A percentile compares a stretch with the other conserved stretches of the same genome.
Evolutionary conservation across 1,139 yeast species (phyloP).

Genomic region (Taphrina communis): DNA sequence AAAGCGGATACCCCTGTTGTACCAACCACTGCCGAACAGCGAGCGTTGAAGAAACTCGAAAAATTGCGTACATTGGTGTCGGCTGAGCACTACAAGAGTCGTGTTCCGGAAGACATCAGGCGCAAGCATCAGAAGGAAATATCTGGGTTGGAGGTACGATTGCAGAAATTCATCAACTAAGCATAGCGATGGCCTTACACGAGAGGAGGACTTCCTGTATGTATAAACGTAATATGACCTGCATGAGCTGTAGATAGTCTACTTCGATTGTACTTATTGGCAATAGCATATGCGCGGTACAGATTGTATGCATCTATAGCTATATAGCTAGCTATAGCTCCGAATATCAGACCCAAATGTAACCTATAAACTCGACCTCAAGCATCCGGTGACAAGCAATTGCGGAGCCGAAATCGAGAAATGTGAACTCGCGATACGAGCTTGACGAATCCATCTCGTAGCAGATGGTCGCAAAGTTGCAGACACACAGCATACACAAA

Average conservation of each 20-base stretch:
- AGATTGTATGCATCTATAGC: too few relatives aligned
- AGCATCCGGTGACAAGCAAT: neutral
- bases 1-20: neutral
- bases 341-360: too few relatives aligned
- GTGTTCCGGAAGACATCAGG: conserved; percentile 7
- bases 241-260: too few relatives aligned
- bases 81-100: neutral
- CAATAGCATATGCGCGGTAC: too few relatives aligned
- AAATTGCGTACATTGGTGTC: neutral
- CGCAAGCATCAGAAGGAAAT: conserved; percentile 2
- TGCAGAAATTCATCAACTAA: neutral
- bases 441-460: neutral
- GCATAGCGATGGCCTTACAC: neutral
- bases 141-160: neutral
- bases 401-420: neutral
- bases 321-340: too few relatives aligned
- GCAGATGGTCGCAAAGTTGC: neutral
- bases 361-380: too few relatives aligned
- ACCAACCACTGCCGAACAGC: conserved; percentile 2
- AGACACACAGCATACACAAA: neutral
- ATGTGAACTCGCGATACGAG: neutral
- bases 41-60: conserved; percentile 4
- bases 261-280: too few relatives aligned
- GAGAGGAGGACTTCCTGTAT: neutral
- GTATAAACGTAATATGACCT: too few relatives aligned